Conservation (phyloP, 192 early-diverging fungal genomes). For the Entomortierella lignicola region DNA sequence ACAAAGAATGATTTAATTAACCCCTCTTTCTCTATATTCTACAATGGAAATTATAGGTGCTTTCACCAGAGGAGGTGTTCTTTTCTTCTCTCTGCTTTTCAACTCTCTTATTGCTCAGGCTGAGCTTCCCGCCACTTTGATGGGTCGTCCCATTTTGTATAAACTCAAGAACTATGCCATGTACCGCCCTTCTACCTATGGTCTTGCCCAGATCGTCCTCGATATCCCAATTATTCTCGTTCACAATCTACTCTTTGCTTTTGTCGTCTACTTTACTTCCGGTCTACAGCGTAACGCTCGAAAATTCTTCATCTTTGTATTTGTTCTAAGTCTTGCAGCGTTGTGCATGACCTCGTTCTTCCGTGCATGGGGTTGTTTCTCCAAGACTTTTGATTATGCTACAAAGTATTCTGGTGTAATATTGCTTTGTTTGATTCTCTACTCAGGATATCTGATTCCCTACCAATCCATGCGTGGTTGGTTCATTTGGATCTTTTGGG, state of each 20-base stretch:
- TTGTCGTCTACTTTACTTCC: constrained; percentile 72
- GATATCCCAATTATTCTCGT: constrained; percentile 64
- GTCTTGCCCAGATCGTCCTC: constrained; percentile 63
- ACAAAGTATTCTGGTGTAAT: constrained; percentile 63
- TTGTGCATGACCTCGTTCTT: constrained; percentile 70
- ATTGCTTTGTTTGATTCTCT: constrained; percentile 62
- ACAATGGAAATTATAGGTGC: constrained; percentile 71
- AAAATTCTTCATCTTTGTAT: constrained; percentile 67
- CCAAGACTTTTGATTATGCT: constrained; percentile 63
- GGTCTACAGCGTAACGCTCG: constrained; percentile 61
- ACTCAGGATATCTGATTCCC: constrained; percentile 73
- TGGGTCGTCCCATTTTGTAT: constrained; percentile 77
- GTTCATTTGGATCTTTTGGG: constrained; percentile 74
- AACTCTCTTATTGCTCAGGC: constrained; percentile 70
- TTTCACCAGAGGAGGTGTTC: constrained; percentile 81
- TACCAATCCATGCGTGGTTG: constrained; percentile 69
- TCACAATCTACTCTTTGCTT: constrained; percentile 66
- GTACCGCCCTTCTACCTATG: constrained; percentile 69
- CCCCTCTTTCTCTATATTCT: too few relatives aligned
- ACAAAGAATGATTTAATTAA: too few relatives aligned
- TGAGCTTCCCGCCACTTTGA: constrained; percentile 74
- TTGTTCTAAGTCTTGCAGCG: constrained; percentile 63
- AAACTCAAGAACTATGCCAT: constrained; percentile 66
- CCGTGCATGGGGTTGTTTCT: constrained; percentile 64
- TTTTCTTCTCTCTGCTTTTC: constrained; percentile 73